Evolutionary conservation across 805 yeast species (phyloP), one percentile per base, ranked within the genome.

Genomic region (Metschnikowia noctiluminum): DNA sequence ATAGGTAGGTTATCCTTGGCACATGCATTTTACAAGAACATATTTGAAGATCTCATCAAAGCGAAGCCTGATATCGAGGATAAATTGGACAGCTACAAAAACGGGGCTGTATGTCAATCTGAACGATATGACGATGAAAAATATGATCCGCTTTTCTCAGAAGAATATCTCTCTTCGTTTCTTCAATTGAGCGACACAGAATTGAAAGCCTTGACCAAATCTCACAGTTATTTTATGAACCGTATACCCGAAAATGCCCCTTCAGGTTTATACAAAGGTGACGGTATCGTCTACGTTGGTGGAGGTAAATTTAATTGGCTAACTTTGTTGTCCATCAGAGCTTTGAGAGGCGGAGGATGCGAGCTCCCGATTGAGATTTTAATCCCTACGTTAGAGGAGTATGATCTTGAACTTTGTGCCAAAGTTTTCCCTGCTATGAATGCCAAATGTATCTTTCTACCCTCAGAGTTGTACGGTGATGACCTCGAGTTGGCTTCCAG

Each of bases 231-330:
- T 39, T 78, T 81, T 14, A 73, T 78, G 16, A 61, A 62, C 2
- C 67, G 65, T 31, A 59, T 85, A 16, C 62, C 87, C 5, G 82
- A 61, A 1, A 31, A 36, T 4, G 66, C 73, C 6, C 76, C 76
- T 1, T 45, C 55, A 7, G 63, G 64, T 10, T 56, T 71, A n/a
- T 72, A 71, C 52, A 43, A 59, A 26, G 72, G 84, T 0, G 69
- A 76, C 48, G 88, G 84, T 9, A 74, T 84, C 15, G 92, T 80
- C 28, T 82, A 74, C 58, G 90, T 87, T 28, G 95, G 92, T 34
- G 96, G 96, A 38, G 94, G 91, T 3, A 79, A 78, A 56, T 86
- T 81, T 65, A 81, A 87, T 52, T 84, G 92, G 77, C 73, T 85
- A 57, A 80, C 89, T 5, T 67, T 86, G 36, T 69, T 86, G 26